Percentiles rank a stretch among this genome's conserved stretches.
phyloP scores from a whole-genome alignment of 2,329 filamentous ascomycete species.

The Aspergillus neoniger region DNA sequence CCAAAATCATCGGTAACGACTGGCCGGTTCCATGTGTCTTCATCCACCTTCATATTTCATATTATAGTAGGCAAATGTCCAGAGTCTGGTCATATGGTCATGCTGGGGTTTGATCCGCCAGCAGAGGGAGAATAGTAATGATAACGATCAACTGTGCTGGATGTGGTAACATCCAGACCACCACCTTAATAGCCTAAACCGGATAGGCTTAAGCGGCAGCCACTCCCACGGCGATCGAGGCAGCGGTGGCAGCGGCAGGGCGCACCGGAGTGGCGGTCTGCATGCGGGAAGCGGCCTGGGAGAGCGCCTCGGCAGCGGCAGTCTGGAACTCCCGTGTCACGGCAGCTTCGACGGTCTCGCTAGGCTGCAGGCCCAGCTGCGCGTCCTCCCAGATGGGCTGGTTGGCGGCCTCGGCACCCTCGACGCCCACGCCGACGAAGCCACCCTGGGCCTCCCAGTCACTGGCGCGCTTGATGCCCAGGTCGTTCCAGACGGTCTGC shows the following conservation, averaged over 20 bases:
- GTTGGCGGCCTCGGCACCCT: constrained; percentile 58
- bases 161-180: no score
- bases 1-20: constrained; percentile 17
- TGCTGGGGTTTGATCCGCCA: not conserved
- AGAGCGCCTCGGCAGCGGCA: constrained; percentile 16
- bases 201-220: constrained; percentile 27
- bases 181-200: no score
- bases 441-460: constrained; percentile 90
- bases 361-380: constrained; percentile 71
- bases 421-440: constrained; percentile 88
- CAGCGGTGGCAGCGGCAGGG: constrained; percentile 24
- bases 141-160: not conserved
- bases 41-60: not conserved
- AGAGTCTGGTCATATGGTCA: not conserved
- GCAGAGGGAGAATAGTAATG: not conserved
- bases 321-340: constrained; percentile 47
- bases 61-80: not conserved
- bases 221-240: constrained; percentile 31
- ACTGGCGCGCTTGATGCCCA: constrained; percentile 87
- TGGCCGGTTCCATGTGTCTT: constrained; percentile 12
- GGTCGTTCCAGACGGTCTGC: constrained; percentile 82
- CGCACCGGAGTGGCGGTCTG: constrained; percentile 27
- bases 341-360: constrained; percentile 63
- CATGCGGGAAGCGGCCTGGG: constrained; percentile 20
- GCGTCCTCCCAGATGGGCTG: constrained; percentile 87